A percentile compares a stretch with the other conserved stretches of the same genome.
Conservation (phyloP, 2,329 filamentous ascomycete species). For the Rutstroemia sp. region DNA sequence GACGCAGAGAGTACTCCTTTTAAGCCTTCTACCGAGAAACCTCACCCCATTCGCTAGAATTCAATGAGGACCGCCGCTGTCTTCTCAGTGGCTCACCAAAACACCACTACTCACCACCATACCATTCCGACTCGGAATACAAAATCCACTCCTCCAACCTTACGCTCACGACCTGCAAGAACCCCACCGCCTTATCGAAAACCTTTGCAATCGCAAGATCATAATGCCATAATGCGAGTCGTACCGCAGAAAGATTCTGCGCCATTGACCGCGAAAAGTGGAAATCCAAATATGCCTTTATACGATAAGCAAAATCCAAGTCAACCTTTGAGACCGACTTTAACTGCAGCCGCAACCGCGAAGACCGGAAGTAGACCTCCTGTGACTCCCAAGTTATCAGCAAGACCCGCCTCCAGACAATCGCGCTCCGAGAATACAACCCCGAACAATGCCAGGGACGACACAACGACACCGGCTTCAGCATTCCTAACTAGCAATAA, state of each 20-base stretch:
- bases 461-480: conserved; percentile 44
- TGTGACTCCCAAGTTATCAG: conserved; percentile 51
- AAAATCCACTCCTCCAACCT: background rate
- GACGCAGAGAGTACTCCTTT: no score
- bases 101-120: background rate
- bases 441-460: conserved; percentile 35
- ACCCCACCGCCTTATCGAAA: conserved; percentile 1
- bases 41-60: background rate
- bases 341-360: conserved; percentile 47
- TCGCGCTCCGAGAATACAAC: conserved; percentile 33
- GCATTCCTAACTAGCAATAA: conserved; percentile 53
- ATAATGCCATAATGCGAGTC: conserved; percentile 41
- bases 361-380: conserved; percentile 46
- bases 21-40: background rate
- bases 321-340: conserved; percentile 58
- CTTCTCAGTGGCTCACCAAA: background rate
- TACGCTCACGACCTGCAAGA: background rate
- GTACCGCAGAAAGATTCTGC: conserved; percentile 26
- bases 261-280: conserved; percentile 20
- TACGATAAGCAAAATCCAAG: conserved; percentile 40
- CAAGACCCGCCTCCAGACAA: conserved; percentile 24
- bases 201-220: conserved; percentile 16
- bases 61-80: background rate
- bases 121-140: background rate
- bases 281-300: conserved; percentile 34